phyloP scores from a whole-genome alignment of 441 rosid species.

The Rhodomyrtus psidioides region DNA sequence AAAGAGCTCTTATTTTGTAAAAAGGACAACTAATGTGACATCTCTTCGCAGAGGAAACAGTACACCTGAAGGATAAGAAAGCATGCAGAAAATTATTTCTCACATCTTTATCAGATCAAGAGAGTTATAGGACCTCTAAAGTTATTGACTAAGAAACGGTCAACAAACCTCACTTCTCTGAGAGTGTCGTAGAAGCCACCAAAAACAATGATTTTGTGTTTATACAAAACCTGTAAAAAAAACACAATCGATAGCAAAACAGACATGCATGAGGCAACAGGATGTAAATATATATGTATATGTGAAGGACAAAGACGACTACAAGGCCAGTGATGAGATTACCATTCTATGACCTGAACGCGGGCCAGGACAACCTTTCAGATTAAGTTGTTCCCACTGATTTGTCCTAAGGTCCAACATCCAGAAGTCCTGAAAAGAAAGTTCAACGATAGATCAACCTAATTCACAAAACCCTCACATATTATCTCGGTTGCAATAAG shows the following conservation, averaged over 20 bases:
- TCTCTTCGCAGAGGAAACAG: neutral
- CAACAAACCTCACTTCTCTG: conserved; percentile 95
- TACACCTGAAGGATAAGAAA: neutral
- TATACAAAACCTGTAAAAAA: conserved; percentile 66
- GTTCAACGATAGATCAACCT: neutral
- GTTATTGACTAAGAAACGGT: conserved; percentile 5
- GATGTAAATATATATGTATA: neutral
- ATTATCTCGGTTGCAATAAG: neutral
- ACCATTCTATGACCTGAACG: conserved; percentile 99
- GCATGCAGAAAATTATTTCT: neutral
- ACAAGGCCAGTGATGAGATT: conserved; percentile 1
- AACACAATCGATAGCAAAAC: conserved; percentile 2
- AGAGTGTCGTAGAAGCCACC: conserved; percentile 99
- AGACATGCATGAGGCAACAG: neutral
- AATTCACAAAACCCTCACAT: neutral
- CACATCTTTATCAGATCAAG: neutral
- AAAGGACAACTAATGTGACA: neutral
- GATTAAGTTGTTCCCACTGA: conserved; percentile 92
- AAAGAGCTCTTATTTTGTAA: neutral
- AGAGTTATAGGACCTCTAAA: neutral
- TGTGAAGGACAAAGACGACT: neutral
- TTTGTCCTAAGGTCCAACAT: conserved; percentile 86
- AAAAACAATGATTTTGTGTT: conserved; percentile 88
- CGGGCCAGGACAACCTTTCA: conserved; percentile 88
- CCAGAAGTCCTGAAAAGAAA: conserved; percentile 72